Conservation (phyloP, 305 asterid genomes). For the Andrographis paniculata region DNA sequence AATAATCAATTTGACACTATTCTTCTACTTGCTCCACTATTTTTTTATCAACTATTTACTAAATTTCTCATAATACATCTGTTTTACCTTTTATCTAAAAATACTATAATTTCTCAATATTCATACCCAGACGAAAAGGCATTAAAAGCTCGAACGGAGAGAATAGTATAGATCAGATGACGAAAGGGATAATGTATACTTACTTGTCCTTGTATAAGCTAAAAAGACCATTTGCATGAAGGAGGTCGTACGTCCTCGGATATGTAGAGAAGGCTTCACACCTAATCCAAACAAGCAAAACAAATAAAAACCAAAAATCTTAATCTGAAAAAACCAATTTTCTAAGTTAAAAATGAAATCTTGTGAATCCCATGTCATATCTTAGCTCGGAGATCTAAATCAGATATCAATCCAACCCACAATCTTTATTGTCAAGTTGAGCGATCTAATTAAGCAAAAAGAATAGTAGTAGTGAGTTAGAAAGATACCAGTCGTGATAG, state of each 20-base stretch:
- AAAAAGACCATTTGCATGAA: constrained; percentile 86
- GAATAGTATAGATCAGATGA: too few relatives aligned
- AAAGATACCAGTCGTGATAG: constrained; percentile 74
- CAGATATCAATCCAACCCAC: too few relatives aligned
- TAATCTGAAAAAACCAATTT: constrained; percentile 1
- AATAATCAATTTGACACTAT: too few relatives aligned
- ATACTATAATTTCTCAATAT: too few relatives aligned
- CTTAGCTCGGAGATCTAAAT: too few relatives aligned
- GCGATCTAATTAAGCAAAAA: background rate
- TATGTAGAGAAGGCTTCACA: constrained; percentile 94
- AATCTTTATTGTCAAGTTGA: background rate
- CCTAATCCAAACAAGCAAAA: constrained; percentile 31
- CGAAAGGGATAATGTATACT: constrained; percentile 26
- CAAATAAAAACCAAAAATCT: background rate
- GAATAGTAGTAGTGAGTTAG: constrained; percentile 9
- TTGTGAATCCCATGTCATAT: too few relatives aligned
- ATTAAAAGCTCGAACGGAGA: too few relatives aligned
- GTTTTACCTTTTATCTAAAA: too few relatives aligned
- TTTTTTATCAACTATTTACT: too few relatives aligned
- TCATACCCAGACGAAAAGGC: too few relatives aligned
- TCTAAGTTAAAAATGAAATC: constrained; percentile 4
- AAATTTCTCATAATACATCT: too few relatives aligned
- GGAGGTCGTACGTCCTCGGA: constrained; percentile 91
- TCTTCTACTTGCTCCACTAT: too few relatives aligned
- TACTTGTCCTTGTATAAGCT: constrained; percentile 81